phyloP scores from a whole-genome alignment of 805 yeast genomes.

The Clavispora santaluciae region DNA sequence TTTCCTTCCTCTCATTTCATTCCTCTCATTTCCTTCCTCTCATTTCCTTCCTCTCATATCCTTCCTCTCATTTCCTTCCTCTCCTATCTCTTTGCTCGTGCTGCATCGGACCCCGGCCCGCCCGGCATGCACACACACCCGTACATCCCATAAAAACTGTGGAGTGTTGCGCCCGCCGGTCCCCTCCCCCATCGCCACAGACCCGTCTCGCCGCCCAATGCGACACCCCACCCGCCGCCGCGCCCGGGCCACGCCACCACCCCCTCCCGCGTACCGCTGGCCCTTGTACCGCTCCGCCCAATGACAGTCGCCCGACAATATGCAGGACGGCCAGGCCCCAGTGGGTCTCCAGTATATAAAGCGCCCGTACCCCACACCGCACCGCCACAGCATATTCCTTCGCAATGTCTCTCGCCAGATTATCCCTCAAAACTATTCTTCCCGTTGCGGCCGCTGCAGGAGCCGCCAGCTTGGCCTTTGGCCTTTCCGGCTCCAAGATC shows the following conservation, averaged over 20 bases:
- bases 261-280: no score
- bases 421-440: constrained; percentile 22
- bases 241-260: no score
- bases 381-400: no score
- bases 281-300: not conserved
- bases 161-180: not conserved
- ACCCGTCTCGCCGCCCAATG: no score
- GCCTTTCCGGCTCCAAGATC: constrained; percentile 22
- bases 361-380: not conserved
- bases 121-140: not conserved
- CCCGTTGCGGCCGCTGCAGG: constrained; percentile 33
- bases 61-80: not conserved
- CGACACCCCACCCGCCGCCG: no score
- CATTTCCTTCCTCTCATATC: not conserved
- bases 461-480: constrained; percentile 29
- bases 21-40: no score
- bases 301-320: not conserved
- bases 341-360: not conserved
- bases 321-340: not conserved
- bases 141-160: not conserved
- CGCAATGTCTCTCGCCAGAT: constrained; percentile 20
- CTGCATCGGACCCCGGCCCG: no score
- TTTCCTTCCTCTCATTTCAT: no score
- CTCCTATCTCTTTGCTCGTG: not conserved
- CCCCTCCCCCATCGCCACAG: not conserved